phyloP scores from a whole-genome alignment of 768 basidiomycete genomes.

The Trametes gibbosa region DNA sequence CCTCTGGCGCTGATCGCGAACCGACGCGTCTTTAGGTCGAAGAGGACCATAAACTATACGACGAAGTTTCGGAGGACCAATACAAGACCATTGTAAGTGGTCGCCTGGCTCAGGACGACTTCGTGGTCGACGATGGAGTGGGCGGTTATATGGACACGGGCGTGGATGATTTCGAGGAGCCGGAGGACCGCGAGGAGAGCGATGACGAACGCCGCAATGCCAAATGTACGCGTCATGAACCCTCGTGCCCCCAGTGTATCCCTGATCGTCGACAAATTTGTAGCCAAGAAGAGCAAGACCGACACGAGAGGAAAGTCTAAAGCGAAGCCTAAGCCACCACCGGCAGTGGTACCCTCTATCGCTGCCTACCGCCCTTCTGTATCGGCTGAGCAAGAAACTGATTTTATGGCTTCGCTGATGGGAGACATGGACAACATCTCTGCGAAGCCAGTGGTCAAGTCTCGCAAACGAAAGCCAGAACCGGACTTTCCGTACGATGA shows the following conservation, averaged over 20 bases:
- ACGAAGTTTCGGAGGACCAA: slow-evolving; percentile 86
- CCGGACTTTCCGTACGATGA: slow-evolving; percentile 31
- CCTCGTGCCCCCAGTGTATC: slow-evolving; percentile 9
- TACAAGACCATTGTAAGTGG: slow-evolving; percentile 83
- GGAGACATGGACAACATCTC: slow-evolving; percentile 60
- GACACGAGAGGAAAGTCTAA: slow-evolving; percentile 38
- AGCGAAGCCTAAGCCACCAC: slow-evolving; percentile 49
- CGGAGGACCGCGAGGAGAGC: slow-evolving; percentile 54
- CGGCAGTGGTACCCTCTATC: slow-evolving; percentile 55
- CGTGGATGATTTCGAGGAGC: slow-evolving; percentile 87
- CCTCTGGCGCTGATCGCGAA: not conserved
- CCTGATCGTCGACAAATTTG: slow-evolving; percentile 24
- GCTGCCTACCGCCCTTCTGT: slow-evolving; percentile 78
- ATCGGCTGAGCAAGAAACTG: slow-evolving; percentile 77
- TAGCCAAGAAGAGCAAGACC: slow-evolving; percentile 43
- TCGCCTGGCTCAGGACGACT: slow-evolving; percentile 85
- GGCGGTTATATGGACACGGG: slow-evolving; percentile 94
- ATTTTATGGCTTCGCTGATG: slow-evolving; percentile 84
- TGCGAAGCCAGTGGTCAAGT: slow-evolving; percentile 36
- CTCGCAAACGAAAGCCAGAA: slow-evolving; percentile 71
- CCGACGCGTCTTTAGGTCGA: slow-evolving; percentile 33
- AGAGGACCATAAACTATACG: slow-evolving; percentile 74
- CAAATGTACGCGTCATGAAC: slow-evolving; percentile 33
- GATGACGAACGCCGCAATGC: slow-evolving; percentile 44
- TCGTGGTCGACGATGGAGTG: slow-evolving; percentile 92